Percentiles rank a stretch among this genome's conserved stretches.
phyloP scores from a whole-genome alignment of 441 rosid species.

The Geranium incanum region DNA sequence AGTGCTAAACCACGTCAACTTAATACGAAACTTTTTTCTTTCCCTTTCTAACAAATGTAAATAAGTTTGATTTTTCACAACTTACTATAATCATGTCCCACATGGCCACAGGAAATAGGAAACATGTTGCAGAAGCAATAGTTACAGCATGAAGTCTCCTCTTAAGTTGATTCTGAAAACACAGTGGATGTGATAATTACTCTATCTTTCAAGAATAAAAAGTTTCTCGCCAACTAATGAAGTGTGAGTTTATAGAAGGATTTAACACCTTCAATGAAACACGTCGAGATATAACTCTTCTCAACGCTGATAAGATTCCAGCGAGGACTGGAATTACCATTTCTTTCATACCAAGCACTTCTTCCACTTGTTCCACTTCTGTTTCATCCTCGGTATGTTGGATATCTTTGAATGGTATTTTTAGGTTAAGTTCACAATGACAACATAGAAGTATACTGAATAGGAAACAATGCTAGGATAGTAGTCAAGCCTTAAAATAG shows the following conservation, averaged over 20 bases:
- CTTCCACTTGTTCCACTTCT: conserved; percentile 22
- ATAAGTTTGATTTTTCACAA: conserved; percentile 12
- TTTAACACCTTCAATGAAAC: conserved; percentile 72
- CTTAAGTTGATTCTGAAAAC: conserved; percentile 67
- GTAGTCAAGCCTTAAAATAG: conserved; percentile 6
- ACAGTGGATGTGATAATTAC: conserved; percentile 13
- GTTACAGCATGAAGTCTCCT: conserved; percentile 84
- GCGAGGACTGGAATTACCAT: conserved; percentile 77
- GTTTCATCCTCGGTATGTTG: conserved; percentile 35
- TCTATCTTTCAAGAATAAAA: neutral
- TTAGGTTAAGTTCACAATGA: conserved; percentile 45
- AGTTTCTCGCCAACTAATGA: conserved; percentile 14
- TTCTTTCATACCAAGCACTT: conserved; percentile 53
- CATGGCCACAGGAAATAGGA: conserved; percentile 91
- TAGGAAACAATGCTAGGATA: neutral
- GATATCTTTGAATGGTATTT: conserved; percentile 52
- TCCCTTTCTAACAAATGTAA: neutral
- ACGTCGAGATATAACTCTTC: conserved; percentile 87
- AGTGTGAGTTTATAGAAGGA: conserved; percentile 14
- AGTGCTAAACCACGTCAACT: conserved; percentile 6
- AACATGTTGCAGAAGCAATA: conserved; percentile 76
- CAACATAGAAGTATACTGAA: conserved; percentile 4
- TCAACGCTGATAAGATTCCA: conserved; percentile 84
- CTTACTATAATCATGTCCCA: conserved; percentile 90
- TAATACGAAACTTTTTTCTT: neutral